These are phyloP conservation scores for Rehmannia glutinosa DNA, from an alignment of 257 asterid genomes.

Conservation along the genomic window DNA sequence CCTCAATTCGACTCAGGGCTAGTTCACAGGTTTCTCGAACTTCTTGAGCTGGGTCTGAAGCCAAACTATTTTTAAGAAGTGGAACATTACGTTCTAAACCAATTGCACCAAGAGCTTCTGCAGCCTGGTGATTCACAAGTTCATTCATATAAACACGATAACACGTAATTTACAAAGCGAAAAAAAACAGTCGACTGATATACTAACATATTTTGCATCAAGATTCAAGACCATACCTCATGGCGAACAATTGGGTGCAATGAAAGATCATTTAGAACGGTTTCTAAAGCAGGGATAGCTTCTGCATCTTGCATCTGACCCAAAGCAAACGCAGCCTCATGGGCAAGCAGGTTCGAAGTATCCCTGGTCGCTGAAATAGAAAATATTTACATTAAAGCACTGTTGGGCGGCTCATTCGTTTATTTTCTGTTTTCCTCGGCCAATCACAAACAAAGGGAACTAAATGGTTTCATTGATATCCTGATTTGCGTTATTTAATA, in stretches of 20 bases:
- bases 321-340: constrained; percentile 97
- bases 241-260: constrained; percentile 92
- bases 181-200: background rate
- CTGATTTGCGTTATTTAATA: too few relatives aligned
- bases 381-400: background rate
- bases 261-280: constrained; percentile 70
- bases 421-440: background rate
- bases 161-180: background rate
- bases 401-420: background rate
- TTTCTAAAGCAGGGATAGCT: constrained; percentile 81
- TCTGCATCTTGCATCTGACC: constrained; percentile 97
- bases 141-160: constrained; percentile 8
- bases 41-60: constrained; percentile 87
- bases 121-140: constrained; percentile 49
- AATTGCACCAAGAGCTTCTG: constrained; percentile 45
- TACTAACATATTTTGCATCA: background rate
- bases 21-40: constrained; percentile 96
- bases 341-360: constrained; percentile 90
- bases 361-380: constrained; percentile 66
- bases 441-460: background rate
- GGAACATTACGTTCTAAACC: constrained; percentile 24
- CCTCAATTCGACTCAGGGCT: constrained; percentile 87
- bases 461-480: too few relatives aligned
- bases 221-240: constrained; percentile 24
- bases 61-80: constrained; percentile 57